phyloP scores from a whole-genome alignment of 139 green algal genomes.

The Astrephomene gubernaculifera region DNA sequence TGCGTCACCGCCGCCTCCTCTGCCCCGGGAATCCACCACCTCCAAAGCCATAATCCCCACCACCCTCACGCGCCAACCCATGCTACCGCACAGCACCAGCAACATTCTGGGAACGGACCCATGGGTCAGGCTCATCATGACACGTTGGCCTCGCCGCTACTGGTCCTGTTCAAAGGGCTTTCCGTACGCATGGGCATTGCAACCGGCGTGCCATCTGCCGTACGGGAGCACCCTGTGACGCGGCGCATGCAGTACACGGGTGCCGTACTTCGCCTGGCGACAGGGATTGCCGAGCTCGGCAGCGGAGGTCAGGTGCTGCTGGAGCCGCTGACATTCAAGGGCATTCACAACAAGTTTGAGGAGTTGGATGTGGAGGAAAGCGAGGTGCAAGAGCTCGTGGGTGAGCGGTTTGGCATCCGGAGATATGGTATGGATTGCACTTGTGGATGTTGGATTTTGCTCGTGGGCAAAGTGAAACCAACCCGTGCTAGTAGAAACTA shows the following conservation, averaged over 20 bases:
- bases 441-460: no score
- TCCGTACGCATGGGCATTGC: constrained; percentile 33
- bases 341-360: constrained; percentile 38
- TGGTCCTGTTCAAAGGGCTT: constrained; percentile 38
- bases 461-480: no score
- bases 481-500: no score
- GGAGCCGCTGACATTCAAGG: constrained; percentile 45
- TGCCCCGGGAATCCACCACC: no score
- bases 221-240: constrained; percentile 36
- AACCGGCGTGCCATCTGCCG: constrained; percentile 12
- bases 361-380: constrained; percentile 37
- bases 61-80: no score
- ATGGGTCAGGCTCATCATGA: no score
- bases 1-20: not conserved
- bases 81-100: no score
- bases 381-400: constrained; percentile 26
- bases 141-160: not conserved
- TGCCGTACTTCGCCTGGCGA: constrained; percentile 30
- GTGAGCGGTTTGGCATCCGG: no score
- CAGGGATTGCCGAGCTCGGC: constrained; percentile 17
- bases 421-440: no score
- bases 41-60: no score
- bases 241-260: constrained; percentile 44
- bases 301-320: constrained; percentile 24
- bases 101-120: no score